phyloP scores from a whole-genome alignment of 1,139 yeast genomes.

The Yamadazyma friedrichii region DNA sequence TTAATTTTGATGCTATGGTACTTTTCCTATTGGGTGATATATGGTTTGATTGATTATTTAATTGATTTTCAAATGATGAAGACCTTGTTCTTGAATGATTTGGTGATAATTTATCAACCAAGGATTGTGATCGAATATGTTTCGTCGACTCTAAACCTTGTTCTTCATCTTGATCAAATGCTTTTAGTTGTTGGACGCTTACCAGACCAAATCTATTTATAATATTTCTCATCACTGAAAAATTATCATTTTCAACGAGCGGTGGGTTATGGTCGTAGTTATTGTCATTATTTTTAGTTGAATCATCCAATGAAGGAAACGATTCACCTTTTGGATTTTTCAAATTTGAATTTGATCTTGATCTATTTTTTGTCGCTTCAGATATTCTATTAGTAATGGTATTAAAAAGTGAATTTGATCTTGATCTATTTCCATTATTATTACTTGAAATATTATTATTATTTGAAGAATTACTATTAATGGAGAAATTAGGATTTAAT shows the following conservation, averaged over 20 bases:
- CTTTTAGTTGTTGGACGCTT: constrained; percentile 20
- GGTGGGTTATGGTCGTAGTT: constrained; percentile 7
- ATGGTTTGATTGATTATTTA: constrained; percentile 1
- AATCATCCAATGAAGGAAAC: constrained; percentile 23
- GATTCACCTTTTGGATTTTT: constrained; percentile 24
- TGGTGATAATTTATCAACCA: constrained; percentile 33
- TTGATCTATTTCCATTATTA: constrained; percentile 21
- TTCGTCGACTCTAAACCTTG: constrained; percentile 12
- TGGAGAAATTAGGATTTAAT: background rate
- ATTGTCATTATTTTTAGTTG: background rate
- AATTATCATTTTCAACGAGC: constrained; percentile 11
- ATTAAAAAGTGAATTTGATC: constrained; percentile 41
- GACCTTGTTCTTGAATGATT: constrained; percentile 38
- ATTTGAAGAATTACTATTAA: background rate
- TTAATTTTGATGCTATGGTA: constrained; percentile 40
- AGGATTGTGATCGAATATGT: constrained; percentile 25
- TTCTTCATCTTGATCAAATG: constrained; percentile 14
- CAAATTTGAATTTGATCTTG: constrained; percentile 33
- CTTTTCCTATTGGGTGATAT: constrained; percentile 24
- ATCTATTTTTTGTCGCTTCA: constrained; percentile 20
- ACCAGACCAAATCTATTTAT: constrained; percentile 33
- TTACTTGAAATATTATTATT: background rate
- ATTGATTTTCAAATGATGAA: constrained; percentile 30
- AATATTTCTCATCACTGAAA: constrained; percentile 35
- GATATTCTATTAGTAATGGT: constrained; percentile 31